Evolutionary conservation across 495 filamentous ascomycete species (phyloP).

Genomic region (Xylona heveae): DNA sequence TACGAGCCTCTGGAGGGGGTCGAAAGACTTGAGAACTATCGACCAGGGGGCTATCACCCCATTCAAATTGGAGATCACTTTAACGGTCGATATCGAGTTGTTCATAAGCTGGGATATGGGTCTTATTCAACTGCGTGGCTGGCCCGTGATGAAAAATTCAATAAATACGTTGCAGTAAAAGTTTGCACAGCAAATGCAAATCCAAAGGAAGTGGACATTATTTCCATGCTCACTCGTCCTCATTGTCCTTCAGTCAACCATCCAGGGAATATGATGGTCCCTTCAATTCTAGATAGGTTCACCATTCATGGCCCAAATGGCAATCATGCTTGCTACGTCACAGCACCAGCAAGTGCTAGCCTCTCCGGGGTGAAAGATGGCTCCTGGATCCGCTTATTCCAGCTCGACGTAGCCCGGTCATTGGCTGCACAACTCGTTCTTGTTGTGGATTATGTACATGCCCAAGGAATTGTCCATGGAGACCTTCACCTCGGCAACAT

Average conservation of each 20-base stretch:
- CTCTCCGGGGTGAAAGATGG: slow-evolving; percentile 14
- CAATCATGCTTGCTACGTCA: slow-evolving; percentile 21
- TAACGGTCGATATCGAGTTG: slow-evolving; percentile 5
- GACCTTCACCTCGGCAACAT: slow-evolving; percentile 16
- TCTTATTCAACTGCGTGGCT: background rate
- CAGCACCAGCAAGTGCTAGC: slow-evolving; percentile 13
- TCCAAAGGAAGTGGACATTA: slow-evolving; percentile 11
- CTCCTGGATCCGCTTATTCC: slow-evolving; percentile 16
- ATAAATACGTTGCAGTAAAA: background rate
- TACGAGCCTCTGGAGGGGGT: no score
- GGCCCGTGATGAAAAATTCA: background rate
- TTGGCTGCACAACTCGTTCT: slow-evolving; percentile 19
- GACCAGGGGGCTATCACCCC: slow-evolving; percentile 16
- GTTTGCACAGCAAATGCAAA: slow-evolving; percentile 12
- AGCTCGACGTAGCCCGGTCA: slow-evolving; percentile 19
- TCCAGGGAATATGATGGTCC: no score
- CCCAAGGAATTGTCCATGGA: slow-evolving; percentile 15
- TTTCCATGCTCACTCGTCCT: slow-evolving; percentile 7
- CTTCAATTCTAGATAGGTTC: slow-evolving; percentile 21
- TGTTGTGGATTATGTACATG: slow-evolving; percentile 15
- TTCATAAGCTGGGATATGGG: background rate
- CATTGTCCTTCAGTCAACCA: no score
- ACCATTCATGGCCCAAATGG: slow-evolving; percentile 21
- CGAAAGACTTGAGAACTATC: slow-evolving; percentile 15
- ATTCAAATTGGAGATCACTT: slow-evolving; percentile 16